Evolutionary conservation across 2,329 filamentous ascomycete genomes (phyloP).

Genomic region (Alternaria sp.): DNA sequence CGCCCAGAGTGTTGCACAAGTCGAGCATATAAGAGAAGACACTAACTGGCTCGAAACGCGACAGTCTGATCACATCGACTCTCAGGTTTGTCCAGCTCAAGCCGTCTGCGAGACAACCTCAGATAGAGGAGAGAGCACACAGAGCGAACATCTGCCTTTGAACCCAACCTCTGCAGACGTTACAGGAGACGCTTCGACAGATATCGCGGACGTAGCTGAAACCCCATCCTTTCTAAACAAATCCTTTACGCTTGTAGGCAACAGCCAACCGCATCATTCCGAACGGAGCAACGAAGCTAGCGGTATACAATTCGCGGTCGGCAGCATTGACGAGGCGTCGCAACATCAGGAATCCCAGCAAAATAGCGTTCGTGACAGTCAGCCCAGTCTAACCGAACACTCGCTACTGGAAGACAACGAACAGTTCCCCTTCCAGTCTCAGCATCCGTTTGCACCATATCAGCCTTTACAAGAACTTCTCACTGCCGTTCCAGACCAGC

Average conservation of each 20-base stretch:
- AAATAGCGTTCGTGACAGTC: conserved; percentile 6
- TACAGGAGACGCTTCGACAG: neutral
- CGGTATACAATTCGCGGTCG: neutral
- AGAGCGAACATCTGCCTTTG: neutral
- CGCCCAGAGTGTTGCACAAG: neutral
- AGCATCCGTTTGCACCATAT: conserved; percentile 10
- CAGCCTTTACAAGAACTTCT: neutral
- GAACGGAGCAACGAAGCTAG: neutral
- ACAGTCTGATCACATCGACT: neutral
- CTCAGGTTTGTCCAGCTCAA: neutral
- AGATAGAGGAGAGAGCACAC: neutral
- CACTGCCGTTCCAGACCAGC: neutral
- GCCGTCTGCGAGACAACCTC: neutral
- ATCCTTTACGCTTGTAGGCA: neutral
- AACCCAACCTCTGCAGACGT: neutral
- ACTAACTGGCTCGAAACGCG: neutral
- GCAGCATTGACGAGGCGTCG: neutral
- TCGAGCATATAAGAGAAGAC: neutral
- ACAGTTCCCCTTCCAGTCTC: conserved; percentile 25
- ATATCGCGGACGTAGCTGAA: neutral
- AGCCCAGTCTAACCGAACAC: conserved; percentile 20
- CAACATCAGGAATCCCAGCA: conserved; percentile 5
- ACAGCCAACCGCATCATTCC: neutral
- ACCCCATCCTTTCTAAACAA: neutral
- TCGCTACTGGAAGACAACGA: conserved; percentile 16